Percentiles rank a stretch among this genome's conserved stretches.
These are phyloP conservation scores for Madurella fahalii DNA, from an alignment of 2,329 filamentous ascomycete genomes.

Conservation along the genomic window DNA sequence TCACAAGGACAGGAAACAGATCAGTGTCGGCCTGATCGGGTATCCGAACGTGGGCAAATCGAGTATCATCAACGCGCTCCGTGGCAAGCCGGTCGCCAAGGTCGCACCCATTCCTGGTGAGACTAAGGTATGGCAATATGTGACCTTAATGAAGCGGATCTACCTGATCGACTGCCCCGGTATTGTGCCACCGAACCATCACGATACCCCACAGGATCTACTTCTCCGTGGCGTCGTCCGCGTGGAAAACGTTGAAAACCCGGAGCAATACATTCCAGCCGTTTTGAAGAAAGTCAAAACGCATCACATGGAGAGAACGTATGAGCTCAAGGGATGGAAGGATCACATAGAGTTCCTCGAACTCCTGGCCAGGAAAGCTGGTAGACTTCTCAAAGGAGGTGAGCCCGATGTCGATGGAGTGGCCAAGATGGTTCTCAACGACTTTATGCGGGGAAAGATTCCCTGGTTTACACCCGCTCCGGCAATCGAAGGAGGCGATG, in stretches of 20 bases:
- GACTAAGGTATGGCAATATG: conserved; percentile 98
- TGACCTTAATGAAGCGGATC: conserved; percentile 83
- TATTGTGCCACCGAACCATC: conserved; percentile 84
- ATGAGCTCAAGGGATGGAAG: conserved; percentile 76
- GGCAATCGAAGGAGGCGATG: conserved; percentile 48
- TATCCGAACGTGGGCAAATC: conserved; percentile 90
- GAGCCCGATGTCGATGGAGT: conserved; percentile 93
- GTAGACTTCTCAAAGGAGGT: conserved; percentile 82
- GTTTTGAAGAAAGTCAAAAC: conserved; percentile 76
- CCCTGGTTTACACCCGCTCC: conserved; percentile 93
- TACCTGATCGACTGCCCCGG: conserved; percentile 96
- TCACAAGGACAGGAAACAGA: conserved; percentile 87
- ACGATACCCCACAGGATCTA: conserved; percentile 82
- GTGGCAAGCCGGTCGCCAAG: conserved; percentile 90
- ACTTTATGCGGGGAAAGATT: conserved; percentile 91
- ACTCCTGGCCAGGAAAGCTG: conserved; percentile 78
- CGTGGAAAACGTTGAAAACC: conserved; percentile 94
- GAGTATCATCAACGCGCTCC: conserved; percentile 92
- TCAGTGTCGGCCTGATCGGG: conserved; percentile 80
- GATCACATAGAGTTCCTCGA: conserved; percentile 81
- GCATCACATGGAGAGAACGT: conserved; percentile 88
- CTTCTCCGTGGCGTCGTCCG: conserved; percentile 86
- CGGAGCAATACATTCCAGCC: conserved; percentile 89
- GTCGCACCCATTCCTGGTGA: conserved; percentile 87
- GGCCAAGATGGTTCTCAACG: conserved; percentile 94